Evolutionary conservation across 805 yeast genomes (phyloP), one percentile per base, ranked within the genome.

Genomic region (Nakazawaea peltata): DNA sequence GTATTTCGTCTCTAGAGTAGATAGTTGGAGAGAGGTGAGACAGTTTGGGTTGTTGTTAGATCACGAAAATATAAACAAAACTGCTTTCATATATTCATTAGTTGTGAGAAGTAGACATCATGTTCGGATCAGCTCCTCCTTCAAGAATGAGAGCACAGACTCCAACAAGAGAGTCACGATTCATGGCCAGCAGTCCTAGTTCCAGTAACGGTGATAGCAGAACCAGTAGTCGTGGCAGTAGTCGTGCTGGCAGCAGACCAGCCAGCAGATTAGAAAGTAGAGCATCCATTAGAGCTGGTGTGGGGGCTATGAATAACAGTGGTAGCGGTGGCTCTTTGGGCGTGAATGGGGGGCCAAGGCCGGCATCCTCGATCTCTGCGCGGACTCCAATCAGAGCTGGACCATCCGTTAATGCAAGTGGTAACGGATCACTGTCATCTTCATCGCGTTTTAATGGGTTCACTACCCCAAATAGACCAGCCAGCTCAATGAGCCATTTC

Each of bases 171-270:
- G 19, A 39, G 15, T 29, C 34, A 5, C 22, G 41, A 26, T 14
- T 31, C 16, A 32, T 36, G 6, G 35, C 41, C 11, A 26, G 39
- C 10, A 31, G 38, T 13, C 33, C 41, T 4, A 31, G 34, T 4
- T 38, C 41, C 5, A 35, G 39, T 12, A 37, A 44, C 10, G 43
- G 47, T 11, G 42, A 46, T 12, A 35, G 47, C 1, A 32, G 45
- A 7, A n/a, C 40, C 2, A 28, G 45, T 10, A 33, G 49, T 22
- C 11, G 47, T n/a, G n/a, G n/a, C n/a, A n/a, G n/a, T n/a, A n/a
- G n/a, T n/a, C n/a, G n/a, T n/a, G n/a, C n/a, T n/a, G n/a, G n/a
- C n/a, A 18, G 40, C 51, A 28, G 46, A 15, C 30, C 30, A 13
- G 16, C 30, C 12, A 14, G 19, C 19, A 8, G 19, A 10, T 8